A percentile compares a stretch with the other conserved stretches of the same genome.
These are phyloP conservation scores for Ambrosia artemisiifolia DNA, from an alignment of 129 eudicot genomes.

Conservation along the genomic window DNA sequence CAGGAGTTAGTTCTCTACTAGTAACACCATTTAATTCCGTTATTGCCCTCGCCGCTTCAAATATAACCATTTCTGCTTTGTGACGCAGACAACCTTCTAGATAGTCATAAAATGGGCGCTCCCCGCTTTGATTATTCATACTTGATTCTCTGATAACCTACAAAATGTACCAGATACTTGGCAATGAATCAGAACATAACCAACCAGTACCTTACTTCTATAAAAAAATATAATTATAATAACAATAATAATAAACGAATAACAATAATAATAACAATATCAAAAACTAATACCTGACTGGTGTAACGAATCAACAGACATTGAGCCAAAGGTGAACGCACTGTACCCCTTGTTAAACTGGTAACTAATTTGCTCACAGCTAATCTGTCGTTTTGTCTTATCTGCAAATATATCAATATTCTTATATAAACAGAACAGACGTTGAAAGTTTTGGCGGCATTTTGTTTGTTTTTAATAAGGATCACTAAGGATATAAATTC, in stretches of 20 bases:
- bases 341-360: conserved; percentile 90
- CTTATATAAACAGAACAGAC: not conserved
- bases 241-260: not conserved
- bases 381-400: conserved; percentile 89
- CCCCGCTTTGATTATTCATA: conserved; percentile 70
- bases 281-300: conserved; percentile 54
- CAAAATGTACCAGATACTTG: not conserved
- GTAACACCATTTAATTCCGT: conserved; percentile 90
- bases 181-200: conserved; percentile 5
- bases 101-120: conserved; percentile 94
- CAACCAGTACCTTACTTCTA: conserved; percentile 34
- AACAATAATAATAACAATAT: not conserved
- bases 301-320: conserved; percentile 90
- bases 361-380: conserved; percentile 96
- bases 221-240: not conserved
- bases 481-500: not conserved
- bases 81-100: conserved; percentile 94
- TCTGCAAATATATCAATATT: conserved; percentile 42
- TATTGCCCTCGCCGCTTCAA: conserved; percentile 94
- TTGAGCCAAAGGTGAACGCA: conserved; percentile 96
- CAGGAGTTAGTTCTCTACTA: conserved; percentile 90
- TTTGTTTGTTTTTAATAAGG: not conserved
- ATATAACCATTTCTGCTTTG: conserved; percentile 99
- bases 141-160: conserved; percentile 91
- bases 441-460: not conserved